Evolutionary conservation across 225 moss, liverwort and hornwort genomes (phyloP), one percentile per base, ranked within the genome.

Genomic region (Sphagnum tenellum): DNA sequence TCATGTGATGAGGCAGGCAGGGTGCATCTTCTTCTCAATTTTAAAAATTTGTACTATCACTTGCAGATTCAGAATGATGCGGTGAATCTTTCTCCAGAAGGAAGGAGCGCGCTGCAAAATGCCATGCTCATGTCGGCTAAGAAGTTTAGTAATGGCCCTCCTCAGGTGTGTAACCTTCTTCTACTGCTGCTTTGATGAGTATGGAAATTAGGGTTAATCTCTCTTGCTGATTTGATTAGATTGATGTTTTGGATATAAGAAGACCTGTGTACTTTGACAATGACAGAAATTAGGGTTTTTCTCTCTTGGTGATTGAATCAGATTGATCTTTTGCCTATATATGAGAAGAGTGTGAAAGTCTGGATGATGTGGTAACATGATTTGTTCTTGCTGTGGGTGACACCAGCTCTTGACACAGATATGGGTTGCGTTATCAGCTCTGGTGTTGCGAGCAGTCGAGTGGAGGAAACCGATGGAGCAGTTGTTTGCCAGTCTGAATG

Each of bases 401-500:
- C 94, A 29, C 1, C 29, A 94, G 94, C 82, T 94, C 67, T 80
- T 94, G 83, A 94, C 91, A 46, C 94, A 94, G 77, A 87, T 91
- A 81, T 94, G 94, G 74, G 83, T 94, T 73, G 94, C 91, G 58
- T 76, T 94, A 69, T 94, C 94, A 62, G 91, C 94, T 48, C 76
- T 94, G 64, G 89, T 91, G 55, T 74, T 94, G 67, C 91, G 91
- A 60, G 85, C 94, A 70, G 73, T 82, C 60, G 91, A 94, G 73
- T 89, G 85, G 86, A 75, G 82, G 59, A 94, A 83, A 76, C 85
- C 91, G 44, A 85, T 94, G 3, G 87, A 91, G 50, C 94, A 88
- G 70, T 71, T 94, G 57, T 94, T 94, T 50, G 94, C 87, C 14
- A 91, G 89, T 79, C 54, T 94, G 73, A 85, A 89, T 71, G 91